Percentiles rank a stretch among this genome's conserved stretches.
These are phyloP conservation scores for Protomyces gravidus DNA, from an alignment of 1,139 yeast species.

Conservation along the genomic window DNA sequence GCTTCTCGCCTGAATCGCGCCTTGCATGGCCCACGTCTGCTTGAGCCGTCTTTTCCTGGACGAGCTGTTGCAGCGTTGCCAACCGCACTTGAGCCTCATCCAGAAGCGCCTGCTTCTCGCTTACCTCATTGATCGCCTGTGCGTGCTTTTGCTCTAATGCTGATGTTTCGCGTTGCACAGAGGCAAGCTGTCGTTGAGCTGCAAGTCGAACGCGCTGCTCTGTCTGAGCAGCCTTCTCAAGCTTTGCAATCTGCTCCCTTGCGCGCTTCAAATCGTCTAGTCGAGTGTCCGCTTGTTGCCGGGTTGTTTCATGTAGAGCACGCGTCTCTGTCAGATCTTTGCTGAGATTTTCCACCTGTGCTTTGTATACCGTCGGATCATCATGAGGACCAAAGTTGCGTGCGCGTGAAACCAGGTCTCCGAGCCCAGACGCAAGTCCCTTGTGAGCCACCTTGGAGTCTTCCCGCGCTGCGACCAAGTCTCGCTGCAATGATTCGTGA, in stretches of 20 bases:
- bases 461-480: conserved; percentile 1
- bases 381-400: conserved; percentile 14
- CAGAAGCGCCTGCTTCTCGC: conserved; percentile 13
- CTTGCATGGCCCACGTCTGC: background rate
- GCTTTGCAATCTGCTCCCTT: conserved; percentile 9
- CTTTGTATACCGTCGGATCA: conserved; percentile 8
- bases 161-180: conserved; percentile 8
- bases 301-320: conserved; percentile 3
- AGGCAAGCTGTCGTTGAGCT: conserved; percentile 14
- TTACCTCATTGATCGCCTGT: background rate
- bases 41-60: background rate
- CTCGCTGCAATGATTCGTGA: conserved; percentile 11
- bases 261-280: conserved; percentile 13
- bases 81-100: conserved; percentile 24
- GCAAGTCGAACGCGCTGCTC: conserved; percentile 14
- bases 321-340: conserved; percentile 4
- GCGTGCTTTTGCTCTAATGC: conserved; percentile 18
- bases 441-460: conserved; percentile 8
- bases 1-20: conserved; percentile 13
- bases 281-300: conserved; percentile 1
- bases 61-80: conserved; percentile 22
- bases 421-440: conserved; percentile 9
- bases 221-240: conserved; percentile 7
- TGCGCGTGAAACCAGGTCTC: background rate
- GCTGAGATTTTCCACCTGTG: conserved; percentile 2